Evolutionary conservation across 116 monocot genomes (phyloP), one percentile per base, ranked within the genome.

Genomic region (Trichopus zeylanicus): DNA sequence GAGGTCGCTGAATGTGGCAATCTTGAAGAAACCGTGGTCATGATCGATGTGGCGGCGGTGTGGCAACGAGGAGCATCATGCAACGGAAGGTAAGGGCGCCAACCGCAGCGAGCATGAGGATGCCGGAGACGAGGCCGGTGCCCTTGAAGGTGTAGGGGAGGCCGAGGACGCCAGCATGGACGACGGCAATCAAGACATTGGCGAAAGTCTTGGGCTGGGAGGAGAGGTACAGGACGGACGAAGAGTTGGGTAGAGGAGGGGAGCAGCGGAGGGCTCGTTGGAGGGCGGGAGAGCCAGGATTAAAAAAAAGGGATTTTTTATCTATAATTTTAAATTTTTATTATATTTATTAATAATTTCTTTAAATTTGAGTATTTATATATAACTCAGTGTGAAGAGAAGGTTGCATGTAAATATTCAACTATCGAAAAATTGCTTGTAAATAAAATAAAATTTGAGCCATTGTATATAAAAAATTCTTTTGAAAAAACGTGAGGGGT

Each of bases 171-270:
- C 95, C 95, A 12, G 95, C 83, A 7, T 90, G 90, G 48, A 95
- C 87, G 62, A 95, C 77, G 58, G 90, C 76, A 72, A 95, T 95
- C 87, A 95, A 95, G 33, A 95, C 84, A 74, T 95, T 95, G 35
- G 95, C 90, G 79, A 95, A 90, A 28, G 95, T 87, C 70, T 87
- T 95, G 32, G 90, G 64, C 51, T 90, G 86, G 13, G 95, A 95
- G 5, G 95, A 90, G 21, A 87, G 83, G 32, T 65, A 53, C 2
- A 31, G 51, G 6, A 29, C 6, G 29, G 32, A 10, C 18, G 31
- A 11, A 2, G 53, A 52, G 48, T 57, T 38, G 27, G 37, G 32
- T 2, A 63, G 1, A 66, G 78, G 27, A 75, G 73, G 3, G 80
- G 88, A 22, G 11, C 47, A 38, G 20, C 20, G 57, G 55, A 26